Percentiles rank a stretch among this genome's conserved stretches.
phyloP scores from a whole-genome alignment of 1,139 yeast genomes.

The Petasospora fabianii region DNA sequence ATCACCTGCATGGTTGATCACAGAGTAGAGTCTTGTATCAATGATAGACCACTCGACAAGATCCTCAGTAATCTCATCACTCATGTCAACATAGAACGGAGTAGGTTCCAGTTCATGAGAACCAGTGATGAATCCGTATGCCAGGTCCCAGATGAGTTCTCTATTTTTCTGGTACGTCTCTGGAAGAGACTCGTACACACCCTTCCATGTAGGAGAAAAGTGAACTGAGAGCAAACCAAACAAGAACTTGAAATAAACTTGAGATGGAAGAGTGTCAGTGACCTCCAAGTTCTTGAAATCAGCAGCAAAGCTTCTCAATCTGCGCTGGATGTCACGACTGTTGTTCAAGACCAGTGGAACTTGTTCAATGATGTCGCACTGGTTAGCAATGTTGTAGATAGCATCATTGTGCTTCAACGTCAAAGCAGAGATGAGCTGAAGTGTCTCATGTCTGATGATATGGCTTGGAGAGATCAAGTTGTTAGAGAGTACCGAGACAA shows the following conservation, averaged over 20 bases:
- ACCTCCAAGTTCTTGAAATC: constrained; percentile 42
- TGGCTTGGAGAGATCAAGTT: constrained; percentile 47
- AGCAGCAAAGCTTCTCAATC: constrained; percentile 60
- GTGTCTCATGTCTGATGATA: constrained; percentile 43
- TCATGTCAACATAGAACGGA: constrained; percentile 7
- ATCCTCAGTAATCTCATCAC: constrained; percentile 10
- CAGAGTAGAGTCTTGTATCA: constrained; percentile 36
- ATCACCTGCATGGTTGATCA: constrained; percentile 27
- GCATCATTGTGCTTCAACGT: constrained; percentile 30
- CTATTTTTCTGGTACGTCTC: constrained; percentile 42
- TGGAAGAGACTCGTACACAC: constrained; percentile 60
- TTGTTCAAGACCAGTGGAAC: constrained; percentile 66
- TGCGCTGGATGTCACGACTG: constrained; percentile 70
- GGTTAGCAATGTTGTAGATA: constrained; percentile 36
- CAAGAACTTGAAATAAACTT: constrained; percentile 50
- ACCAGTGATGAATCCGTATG: constrained; percentile 36
- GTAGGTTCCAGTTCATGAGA: background rate
- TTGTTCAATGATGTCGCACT: constrained; percentile 59
- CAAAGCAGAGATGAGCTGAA: constrained; percentile 36
- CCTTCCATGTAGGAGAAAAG: constrained; percentile 86
- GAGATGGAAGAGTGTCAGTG: constrained; percentile 31
- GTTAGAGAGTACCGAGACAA: constrained; percentile 16
- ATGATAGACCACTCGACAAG: constrained; percentile 29
- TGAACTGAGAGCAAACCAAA: constrained; percentile 73
- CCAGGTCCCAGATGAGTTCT: constrained; percentile 53